A percentile compares a stretch with the other conserved stretches of the same genome.
Conservation (phyloP, 2,329 filamentous ascomycete species). For the Xylariaceae sp. region DNA sequence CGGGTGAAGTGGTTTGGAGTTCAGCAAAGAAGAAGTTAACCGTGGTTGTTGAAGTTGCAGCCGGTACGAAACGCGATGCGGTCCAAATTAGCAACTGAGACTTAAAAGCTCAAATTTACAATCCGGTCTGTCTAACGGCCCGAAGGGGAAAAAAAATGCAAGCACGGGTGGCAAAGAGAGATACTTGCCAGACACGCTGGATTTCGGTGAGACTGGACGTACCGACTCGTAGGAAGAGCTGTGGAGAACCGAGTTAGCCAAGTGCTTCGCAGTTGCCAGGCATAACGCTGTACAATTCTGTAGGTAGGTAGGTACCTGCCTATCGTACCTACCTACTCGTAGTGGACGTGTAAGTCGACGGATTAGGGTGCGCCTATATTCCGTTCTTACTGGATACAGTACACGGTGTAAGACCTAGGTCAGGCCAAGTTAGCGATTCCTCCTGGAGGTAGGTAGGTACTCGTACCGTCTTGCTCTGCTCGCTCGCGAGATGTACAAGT, state of each 20-base stretch:
- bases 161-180: background rate
- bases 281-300: too few relatives aligned
- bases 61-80: background rate
- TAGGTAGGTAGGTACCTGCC: too few relatives aligned
- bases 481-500: too few relatives aligned
- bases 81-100: background rate
- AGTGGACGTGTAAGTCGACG: background rate
- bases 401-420: background rate
- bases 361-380: background rate
- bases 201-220: too few relatives aligned
- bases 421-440: background rate
- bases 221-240: too few relatives aligned
- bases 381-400: background rate
- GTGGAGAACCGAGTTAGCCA: too few relatives aligned
- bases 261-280: too few relatives aligned
- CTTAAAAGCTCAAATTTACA: background rate
- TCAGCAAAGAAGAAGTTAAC: too few relatives aligned
- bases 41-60: background rate
- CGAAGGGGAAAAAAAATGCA: background rate
- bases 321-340: too few relatives aligned
- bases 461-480: background rate
- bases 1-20: too few relatives aligned
- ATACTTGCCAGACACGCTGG: background rate
- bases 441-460: background rate
- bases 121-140: background rate